phyloP scores from a whole-genome alignment of 2,329 filamentous ascomycete species.

The Blumeriella jaapii region DNA sequence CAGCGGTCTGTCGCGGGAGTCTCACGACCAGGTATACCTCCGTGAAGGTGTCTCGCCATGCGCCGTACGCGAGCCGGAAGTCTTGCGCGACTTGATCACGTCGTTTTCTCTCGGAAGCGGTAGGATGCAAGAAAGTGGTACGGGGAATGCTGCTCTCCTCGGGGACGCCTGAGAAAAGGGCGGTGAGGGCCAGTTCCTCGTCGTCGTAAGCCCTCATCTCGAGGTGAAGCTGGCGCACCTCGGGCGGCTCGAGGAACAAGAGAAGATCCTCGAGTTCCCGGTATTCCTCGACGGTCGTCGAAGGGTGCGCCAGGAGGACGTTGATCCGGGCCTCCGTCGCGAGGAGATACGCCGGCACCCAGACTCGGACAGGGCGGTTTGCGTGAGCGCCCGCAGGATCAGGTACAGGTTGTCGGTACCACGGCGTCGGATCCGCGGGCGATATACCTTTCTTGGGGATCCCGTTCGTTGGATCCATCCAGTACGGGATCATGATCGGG shows the following conservation, averaged over 20 bases:
- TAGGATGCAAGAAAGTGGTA: too few species aligned
- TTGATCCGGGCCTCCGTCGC: conserved; percentile 10
- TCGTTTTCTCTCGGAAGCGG: too few species aligned
- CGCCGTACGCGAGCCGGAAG: neutral
- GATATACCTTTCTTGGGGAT: conserved; percentile 12
- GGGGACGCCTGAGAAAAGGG: too few species aligned
- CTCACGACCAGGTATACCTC: conserved; percentile 8
- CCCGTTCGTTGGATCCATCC: conserved; percentile 19
- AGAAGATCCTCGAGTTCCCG: conserved; percentile 4
- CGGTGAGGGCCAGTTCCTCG: neutral
- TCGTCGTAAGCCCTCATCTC: conserved; percentile 1
- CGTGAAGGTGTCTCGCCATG: too few species aligned
- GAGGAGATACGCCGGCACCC: conserved; percentile 6
- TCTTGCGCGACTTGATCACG: neutral
- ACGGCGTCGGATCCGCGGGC: conserved; percentile 6
- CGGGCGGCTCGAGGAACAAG: conserved; percentile 1
- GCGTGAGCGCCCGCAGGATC: neutral
- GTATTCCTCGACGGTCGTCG: neutral
- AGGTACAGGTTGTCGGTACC: conserved; percentile 6
- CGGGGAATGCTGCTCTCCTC: neutral
- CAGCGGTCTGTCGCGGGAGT: neutral
- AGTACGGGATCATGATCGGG: conserved; percentile 19
- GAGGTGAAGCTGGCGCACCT: neutral
- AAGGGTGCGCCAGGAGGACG: conserved; percentile 1
- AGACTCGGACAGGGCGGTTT: conserved; percentile 7